Evolutionary conservation across 805 yeast genomes (phyloP), one percentile per base, ranked within the genome.

Genomic region (Starmera amethionina): DNA sequence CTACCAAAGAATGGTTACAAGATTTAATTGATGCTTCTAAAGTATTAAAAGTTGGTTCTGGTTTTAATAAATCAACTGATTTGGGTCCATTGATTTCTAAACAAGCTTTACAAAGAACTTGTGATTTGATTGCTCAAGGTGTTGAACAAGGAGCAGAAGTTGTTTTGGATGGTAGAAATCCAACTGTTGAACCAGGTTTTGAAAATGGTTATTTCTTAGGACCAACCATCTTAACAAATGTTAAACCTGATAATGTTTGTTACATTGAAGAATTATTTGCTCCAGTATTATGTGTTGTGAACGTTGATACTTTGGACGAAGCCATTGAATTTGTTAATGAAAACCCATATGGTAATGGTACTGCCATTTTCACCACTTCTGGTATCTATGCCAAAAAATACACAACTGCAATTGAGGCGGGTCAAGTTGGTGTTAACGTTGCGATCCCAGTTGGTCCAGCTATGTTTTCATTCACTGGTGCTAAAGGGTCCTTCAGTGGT

Each of bases 391-490:
- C 84, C 4, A 81, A 79, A 59, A 75, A 75, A 56, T 81, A 82
- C 67, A 79, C 73, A 57, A 75, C 70, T 61, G 70, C 75, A 47
- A 74, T 80, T 46, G 82, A 79, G 43, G 77, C 80, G 41, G 89
- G 89, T 29, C 88, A 81, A 61, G 83, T 81, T 38, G 89, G 89
- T 41, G 69, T 81, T 50, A 81, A 81, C 52, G 86, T 81, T 31
- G 88, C 89, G 13, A 82, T 81, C 45, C 89, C 89, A 5, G 89
- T 81, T 15, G 89, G 89, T 38, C 65, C 82, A 58, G 88, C 89
- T 44, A 78, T 82, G 84, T 81, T 81, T 61, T 77, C 85, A 4
- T 81, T 81, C 65, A 82, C 89, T 11, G 89, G 89, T 25, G 75
- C 75, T 59, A 79, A 79, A 63, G 82, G 77, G 32, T 78, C 85